These are phyloP conservation scores for Oemleria cerasiformis DNA, from an alignment of 306 rosid species.

Conservation along the genomic window DNA sequence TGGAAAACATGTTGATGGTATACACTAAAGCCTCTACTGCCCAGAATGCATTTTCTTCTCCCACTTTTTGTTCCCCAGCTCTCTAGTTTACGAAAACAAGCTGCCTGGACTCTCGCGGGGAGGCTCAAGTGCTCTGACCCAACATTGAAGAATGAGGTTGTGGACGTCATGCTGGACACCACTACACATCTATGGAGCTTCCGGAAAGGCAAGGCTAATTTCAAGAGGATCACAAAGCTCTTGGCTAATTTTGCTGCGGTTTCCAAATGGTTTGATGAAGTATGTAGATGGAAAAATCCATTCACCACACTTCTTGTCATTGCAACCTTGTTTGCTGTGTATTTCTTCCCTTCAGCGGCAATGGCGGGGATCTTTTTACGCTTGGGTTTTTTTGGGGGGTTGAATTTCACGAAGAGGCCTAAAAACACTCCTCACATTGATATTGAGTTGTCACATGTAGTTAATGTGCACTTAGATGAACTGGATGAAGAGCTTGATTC, in stretches of 20 bases:
- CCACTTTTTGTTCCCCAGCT: conserved; percentile 7
- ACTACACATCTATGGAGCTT: conserved; percentile 32
- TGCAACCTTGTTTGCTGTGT: background rate
- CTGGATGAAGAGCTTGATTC: conserved; percentile 56
- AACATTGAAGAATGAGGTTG: conserved; percentile 23
- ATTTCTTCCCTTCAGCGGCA: conserved; percentile 15
- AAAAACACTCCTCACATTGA: conserved; percentile 27
- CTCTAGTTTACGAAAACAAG: conserved; percentile 12
- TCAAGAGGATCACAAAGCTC: conserved; percentile 26
- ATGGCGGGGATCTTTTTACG: conserved; percentile 13
- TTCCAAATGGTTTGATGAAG: conserved; percentile 11
- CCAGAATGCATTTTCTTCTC: conserved; percentile 16
- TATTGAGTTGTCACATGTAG: conserved; percentile 31
- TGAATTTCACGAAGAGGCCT: conserved; percentile 24
- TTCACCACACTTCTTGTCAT: background rate
- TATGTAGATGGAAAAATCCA: conserved; percentile 29
- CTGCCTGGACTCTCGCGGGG: background rate
- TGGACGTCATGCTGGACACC: conserved; percentile 32
- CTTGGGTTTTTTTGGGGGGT: conserved; percentile 6
- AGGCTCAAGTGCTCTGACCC: conserved; percentile 25
- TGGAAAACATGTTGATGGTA: background rate
- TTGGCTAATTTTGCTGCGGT: conserved; percentile 8
- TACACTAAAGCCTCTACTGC: conserved; percentile 17
- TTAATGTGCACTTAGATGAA: conserved; percentile 32
- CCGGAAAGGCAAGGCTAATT: conserved; percentile 33